Percentiles rank a stretch among this genome's conserved stretches.
phyloP scores from a whole-genome alignment of 2,329 filamentous ascomycete genomes.

The Fusarium brachygibbosum region DNA sequence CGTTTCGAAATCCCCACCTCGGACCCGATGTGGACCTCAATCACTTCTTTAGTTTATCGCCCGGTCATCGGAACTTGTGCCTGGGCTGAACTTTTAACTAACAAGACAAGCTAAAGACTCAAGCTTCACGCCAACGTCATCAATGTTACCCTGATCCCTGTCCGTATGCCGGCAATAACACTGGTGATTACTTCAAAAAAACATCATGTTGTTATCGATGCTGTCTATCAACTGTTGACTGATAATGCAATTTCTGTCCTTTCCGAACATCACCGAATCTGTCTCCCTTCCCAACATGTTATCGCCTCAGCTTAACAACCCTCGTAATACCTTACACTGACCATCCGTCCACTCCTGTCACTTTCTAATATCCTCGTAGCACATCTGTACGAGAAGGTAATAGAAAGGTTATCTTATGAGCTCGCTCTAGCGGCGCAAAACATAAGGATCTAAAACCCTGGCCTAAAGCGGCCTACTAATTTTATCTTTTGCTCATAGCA shows the following conservation, averaged over 20 bases:
- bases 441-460: too few species aligned
- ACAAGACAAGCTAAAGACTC: conserved; percentile 25
- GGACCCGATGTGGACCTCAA: conserved; percentile 39
- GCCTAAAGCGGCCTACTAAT: too few species aligned
- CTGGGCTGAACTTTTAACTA: conserved; percentile 32
- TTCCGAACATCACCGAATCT: conserved; percentile 28
- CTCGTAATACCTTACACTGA: conserved; percentile 53
- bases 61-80: conserved; percentile 43
- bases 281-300: not conserved
- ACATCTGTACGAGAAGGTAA: not conserved
- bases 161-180: conserved; percentile 40
- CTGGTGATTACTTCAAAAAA: conserved; percentile 27
- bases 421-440: too few species aligned
- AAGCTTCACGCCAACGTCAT: conserved; percentile 43
- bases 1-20: conserved; percentile 9
- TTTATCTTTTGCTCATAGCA: too few species aligned
- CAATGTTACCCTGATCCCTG: conserved; percentile 24
- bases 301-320: conserved; percentile 43
- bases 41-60: not conserved
- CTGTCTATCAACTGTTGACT: conserved; percentile 24
- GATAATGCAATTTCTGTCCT: conserved; percentile 33
- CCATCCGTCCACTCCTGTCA: conserved; percentile 39
- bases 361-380: conserved; percentile 32
- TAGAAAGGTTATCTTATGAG: too few species aligned
- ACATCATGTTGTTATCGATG: conserved; percentile 41